These are phyloP conservation scores for Mucor circinelloides DNA, from an alignment of 371 early-diverging fungal genomes.

Conservation along the genomic window DNA sequence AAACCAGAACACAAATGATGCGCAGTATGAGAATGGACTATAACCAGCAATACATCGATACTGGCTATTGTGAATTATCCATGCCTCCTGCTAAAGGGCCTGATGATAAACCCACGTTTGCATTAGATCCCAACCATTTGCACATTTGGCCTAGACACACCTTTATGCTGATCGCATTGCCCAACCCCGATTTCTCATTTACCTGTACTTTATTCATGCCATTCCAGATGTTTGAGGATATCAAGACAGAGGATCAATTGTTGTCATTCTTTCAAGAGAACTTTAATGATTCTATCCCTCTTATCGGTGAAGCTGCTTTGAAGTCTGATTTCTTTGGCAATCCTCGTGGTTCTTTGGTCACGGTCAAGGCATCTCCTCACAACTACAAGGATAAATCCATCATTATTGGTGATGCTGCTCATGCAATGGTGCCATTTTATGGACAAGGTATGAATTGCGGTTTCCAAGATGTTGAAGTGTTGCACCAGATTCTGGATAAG, in stretches of 20 bases:
- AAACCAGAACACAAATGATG: conserved; percentile 79
- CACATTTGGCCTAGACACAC: conserved; percentile 97
- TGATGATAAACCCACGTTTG: conserved; percentile 66
- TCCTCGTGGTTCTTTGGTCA: conserved; percentile 83
- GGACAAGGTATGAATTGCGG: conserved; percentile 99
- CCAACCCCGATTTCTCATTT: conserved; percentile 91
- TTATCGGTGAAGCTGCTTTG: conserved; percentile 78
- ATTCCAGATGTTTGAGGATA: conserved; percentile 77
- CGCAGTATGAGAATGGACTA: conserved; percentile 77
- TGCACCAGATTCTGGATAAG: conserved; percentile 69
- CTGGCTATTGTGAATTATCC: conserved; percentile 88
- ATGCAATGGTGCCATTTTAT: conserved; percentile 98
- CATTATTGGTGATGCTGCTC: conserved; percentile 95
- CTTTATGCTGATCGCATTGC: conserved; percentile 96
- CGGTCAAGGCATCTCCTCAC: conserved; percentile 88
- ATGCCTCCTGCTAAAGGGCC: conserved; percentile 64
- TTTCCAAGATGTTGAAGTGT: conserved; percentile 88
- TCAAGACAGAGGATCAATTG: conserved; percentile 71
- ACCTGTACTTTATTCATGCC: conserved; percentile 98
- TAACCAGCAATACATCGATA: conserved; percentile 87
- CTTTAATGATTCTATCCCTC: conserved; percentile 82
- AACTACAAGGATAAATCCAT: conserved; percentile 76
- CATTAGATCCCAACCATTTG: conserved; percentile 87
- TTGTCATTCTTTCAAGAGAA: conserved; percentile 74
- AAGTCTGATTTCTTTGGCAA: conserved; percentile 79